phyloP scores from a whole-genome alignment of 2,329 filamentous ascomycete genomes.

The Stagonosporopsis tanaceti region DNA sequence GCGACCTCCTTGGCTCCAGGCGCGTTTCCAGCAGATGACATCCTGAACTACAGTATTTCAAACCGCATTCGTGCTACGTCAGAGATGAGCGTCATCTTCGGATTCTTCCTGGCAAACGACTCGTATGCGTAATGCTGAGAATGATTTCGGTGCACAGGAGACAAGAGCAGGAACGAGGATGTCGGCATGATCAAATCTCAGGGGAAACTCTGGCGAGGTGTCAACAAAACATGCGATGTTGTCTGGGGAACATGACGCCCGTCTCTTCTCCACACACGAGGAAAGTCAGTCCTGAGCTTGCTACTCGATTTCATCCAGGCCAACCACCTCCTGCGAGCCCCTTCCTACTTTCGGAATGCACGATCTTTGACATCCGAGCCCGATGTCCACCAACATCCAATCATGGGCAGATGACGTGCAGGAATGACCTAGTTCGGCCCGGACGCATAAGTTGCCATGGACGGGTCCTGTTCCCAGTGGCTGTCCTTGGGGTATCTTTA shows the following conservation, averaged over 20 bases:
- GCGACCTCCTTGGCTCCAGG: background rate
- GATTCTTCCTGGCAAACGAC: background rate
- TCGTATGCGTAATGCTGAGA: background rate
- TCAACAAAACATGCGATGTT: background rate
- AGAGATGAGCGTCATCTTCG: constrained; percentile 4
- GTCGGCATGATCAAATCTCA: no score
- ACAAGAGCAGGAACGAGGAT: background rate
- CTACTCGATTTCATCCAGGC: background rate
- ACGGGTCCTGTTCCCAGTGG: background rate
- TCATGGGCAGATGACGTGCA: constrained; percentile 3
- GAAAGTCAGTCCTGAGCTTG: background rate
- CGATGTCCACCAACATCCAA: background rate
- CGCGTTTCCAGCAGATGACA: background rate
- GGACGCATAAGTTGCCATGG: background rate
- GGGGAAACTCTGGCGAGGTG: no score
- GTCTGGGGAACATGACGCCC: background rate
- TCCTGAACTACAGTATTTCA: background rate
- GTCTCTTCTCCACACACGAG: background rate
- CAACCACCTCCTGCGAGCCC: background rate
- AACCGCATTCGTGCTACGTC: background rate
- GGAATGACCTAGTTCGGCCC: constrained; percentile 12
- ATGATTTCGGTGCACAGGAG: background rate
- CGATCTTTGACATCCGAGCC: background rate
- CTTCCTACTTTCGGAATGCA: constrained; percentile 7
- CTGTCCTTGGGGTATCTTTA: background rate